Base-by-base conservation (phyloP, 257 asterid species). In the Penstemon barbatus region DNA sequence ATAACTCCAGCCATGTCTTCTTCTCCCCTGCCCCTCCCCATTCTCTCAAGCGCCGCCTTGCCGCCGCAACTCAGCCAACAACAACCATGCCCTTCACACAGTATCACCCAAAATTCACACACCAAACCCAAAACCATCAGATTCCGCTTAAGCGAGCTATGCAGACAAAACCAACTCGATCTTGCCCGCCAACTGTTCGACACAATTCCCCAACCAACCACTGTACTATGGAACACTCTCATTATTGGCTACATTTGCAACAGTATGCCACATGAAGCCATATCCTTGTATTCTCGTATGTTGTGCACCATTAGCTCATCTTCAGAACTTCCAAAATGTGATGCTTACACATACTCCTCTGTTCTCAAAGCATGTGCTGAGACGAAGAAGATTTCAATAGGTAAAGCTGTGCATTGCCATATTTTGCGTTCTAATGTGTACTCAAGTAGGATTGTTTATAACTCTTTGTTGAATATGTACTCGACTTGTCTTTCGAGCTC, bases 401-500 rank as follows among this genome's bases (percentile, higher is more conserved):
- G 98, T 33, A 92, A 86, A 80, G 86, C 96, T 11, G 73, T 92
- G 60, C 98, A 92, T 61, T 72, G 88, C 74, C 98, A 90, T 58
- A 52, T 90, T 45, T 50, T 92, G 68, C 83, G 98, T 55, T 86
- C 87, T 43, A 73, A 74, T 56, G 73, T 77, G 41, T 70, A 81
- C 64, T 84, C 91, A 7, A 83, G 98, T 76, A 83, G 83, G 76
- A 88, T 90, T 70, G 95, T 92, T 8, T 73, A 74, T 71, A 90
- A 90, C 80, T 90, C 97, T 49, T 75, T 92, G 77, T 81, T 92
- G 83, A 92, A 86, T 76, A 90, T 92, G 97, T 92, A 90, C 9
- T 78, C 83, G 6, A 51, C 87, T 73, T 92, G 97, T 76, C 62
- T 76, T 10, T 12, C 59, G 74, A 74, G 75, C 68, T 70, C 76